Percentiles rank a stretch among this genome's conserved stretches.
phyloP scores from a whole-genome alignment of 352 stramenopile genomes.

The Globisporangium iwayamae region DNA sequence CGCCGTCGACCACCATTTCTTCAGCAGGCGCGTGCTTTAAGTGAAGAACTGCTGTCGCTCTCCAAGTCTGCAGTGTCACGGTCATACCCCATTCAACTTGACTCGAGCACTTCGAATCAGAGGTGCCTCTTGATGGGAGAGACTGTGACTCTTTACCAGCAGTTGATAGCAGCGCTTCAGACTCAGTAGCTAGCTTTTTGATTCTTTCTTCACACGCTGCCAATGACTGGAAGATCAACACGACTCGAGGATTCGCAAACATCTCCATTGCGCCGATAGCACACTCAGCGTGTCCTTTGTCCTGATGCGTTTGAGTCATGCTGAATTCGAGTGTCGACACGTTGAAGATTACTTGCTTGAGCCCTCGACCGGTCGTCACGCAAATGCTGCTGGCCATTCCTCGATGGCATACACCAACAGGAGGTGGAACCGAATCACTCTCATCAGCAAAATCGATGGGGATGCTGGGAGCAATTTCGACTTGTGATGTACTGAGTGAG shows the following conservation, averaged over 20 bases:
- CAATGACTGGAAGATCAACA: slow-evolving; percentile 13
- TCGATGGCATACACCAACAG: not conserved
- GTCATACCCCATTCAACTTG: slow-evolving; percentile 8
- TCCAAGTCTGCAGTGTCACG: slow-evolving; percentile 9
- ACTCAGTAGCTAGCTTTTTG: not conserved
- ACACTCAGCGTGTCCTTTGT: not conserved
- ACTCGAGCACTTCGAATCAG: not conserved
- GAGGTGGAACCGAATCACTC: not conserved
- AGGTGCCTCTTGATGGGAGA: not conserved
- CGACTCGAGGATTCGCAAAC: slow-evolving; percentile 6
- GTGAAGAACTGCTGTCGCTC: slow-evolving; percentile 4
- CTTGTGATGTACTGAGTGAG: not conserved
- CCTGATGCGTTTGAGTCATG: slow-evolving; percentile 5
- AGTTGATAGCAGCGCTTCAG: not conserved
- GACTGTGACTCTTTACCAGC: not conserved
- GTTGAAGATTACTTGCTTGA: slow-evolving; percentile 10
- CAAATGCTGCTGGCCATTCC: not conserved
- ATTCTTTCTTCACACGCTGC: slow-evolving; percentile 3
- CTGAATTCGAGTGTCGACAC: slow-evolving; percentile 6
- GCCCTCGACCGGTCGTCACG: slow-evolving; percentile 3
- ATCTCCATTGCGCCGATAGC: slow-evolving; percentile 3
- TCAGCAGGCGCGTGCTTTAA: slow-evolving; percentile 1
- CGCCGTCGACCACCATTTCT: slow-evolving; percentile 10
- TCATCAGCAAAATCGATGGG: slow-evolving; percentile 11
- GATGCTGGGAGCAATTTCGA: not conserved